Conservation (phyloP, 176 grass and related monocot species). For the Zea mays region DNA sequence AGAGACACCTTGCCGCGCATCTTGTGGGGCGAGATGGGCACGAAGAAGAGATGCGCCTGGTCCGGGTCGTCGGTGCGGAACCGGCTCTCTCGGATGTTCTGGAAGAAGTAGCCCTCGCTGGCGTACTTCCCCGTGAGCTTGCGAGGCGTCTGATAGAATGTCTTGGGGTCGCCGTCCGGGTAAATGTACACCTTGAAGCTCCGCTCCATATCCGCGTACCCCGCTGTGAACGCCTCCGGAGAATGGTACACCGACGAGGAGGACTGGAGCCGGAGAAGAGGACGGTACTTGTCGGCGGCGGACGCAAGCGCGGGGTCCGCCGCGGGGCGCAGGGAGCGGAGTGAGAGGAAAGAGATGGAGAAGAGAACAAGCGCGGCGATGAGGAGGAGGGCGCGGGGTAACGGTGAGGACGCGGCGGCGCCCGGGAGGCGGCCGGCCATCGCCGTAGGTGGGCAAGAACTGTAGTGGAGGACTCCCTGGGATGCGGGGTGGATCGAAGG, state of each 20-base stretch:
- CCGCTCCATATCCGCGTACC: constrained; percentile 73
- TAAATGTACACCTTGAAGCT: constrained; percentile 84
- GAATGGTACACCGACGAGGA: constrained; percentile 56
- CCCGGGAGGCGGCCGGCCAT: constrained; percentile 58
- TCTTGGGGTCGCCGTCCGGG: constrained; percentile 89
- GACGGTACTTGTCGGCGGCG: not conserved
- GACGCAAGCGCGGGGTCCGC: constrained; percentile 27
- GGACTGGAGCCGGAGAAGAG: not conserved
- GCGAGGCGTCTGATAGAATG: constrained; percentile 93
- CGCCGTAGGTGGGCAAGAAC: constrained; percentile 20
- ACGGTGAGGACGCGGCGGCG: constrained; percentile 15
- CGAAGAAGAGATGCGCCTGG: constrained; percentile 77
- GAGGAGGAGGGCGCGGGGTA: constrained; percentile 46
- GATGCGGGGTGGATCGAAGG: constrained; percentile 11
- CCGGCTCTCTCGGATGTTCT: constrained; percentile 86
- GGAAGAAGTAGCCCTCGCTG: constrained; percentile 97
- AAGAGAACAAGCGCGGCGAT: constrained; percentile 45
- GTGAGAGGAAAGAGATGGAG: constrained; percentile 53
- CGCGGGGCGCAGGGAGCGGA: constrained; percentile 58
- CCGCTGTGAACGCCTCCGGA: constrained; percentile 47
- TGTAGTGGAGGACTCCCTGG: not conserved
- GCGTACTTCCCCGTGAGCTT: constrained; percentile 97
- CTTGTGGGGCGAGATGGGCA: constrained; percentile 90
- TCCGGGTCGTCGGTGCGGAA: constrained; percentile 72
- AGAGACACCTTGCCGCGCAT: constrained; percentile 81